These are phyloP conservation scores for Kuraishia ogatae DNA, from an alignment of 805 yeast genomes.

Conservation along the genomic window DNA sequence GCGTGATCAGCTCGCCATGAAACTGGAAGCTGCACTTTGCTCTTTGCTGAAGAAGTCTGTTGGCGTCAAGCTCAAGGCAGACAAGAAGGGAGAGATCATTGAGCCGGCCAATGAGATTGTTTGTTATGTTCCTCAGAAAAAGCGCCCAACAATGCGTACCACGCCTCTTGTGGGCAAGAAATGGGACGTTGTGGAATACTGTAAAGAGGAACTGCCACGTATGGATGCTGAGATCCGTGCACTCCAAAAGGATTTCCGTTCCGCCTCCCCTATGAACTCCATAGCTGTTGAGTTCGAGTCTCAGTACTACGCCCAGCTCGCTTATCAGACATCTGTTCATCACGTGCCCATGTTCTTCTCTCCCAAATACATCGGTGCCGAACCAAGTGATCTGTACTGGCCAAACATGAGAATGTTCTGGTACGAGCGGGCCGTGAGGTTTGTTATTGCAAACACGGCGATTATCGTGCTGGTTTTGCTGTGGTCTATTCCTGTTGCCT, in stretches of 20 bases:
- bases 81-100: constrained; percentile 49
- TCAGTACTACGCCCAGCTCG: constrained; percentile 69
- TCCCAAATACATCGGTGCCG: constrained; percentile 55
- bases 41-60: constrained; percentile 51
- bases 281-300: constrained; percentile 72
- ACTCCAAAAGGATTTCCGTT: constrained; percentile 41
- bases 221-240: constrained; percentile 47
- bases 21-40: constrained; percentile 62
- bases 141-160: constrained; percentile 53
- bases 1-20: constrained; percentile 50
- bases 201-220: constrained; percentile 47
- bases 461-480: constrained; percentile 47
- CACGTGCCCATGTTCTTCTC: constrained; percentile 58
- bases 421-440: constrained; percentile 65
- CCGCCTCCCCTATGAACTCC: constrained; percentile 61
- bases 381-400: constrained; percentile 61
- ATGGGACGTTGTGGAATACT: constrained; percentile 52
- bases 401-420: constrained; percentile 66
- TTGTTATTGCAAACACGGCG: constrained; percentile 40
- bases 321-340: constrained; percentile 52
- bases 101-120: constrained; percentile 39
- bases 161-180: constrained; percentile 41
- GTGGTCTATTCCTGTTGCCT: constrained; percentile 77
- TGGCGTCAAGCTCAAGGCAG: constrained; percentile 53
- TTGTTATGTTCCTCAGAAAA: constrained; percentile 53